Conservation (phyloP, 2,329 filamentous ascomycete genomes). For the Seiridium cupressi region DNA sequence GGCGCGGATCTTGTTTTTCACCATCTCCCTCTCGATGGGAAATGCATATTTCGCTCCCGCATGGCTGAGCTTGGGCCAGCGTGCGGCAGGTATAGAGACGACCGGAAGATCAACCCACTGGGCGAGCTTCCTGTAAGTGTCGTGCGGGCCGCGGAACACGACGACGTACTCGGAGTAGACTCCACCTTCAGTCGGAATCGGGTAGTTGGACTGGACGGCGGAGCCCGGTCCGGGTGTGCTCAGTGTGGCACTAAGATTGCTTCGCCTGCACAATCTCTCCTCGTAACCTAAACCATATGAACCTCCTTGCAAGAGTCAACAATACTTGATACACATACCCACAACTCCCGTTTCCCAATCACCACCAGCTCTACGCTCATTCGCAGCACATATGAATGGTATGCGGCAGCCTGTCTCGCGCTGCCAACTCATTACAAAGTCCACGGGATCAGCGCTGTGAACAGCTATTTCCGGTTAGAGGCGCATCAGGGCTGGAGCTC, state of each 20-base stretch:
- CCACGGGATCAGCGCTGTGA: conserved; percentile 56
- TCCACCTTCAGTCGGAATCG: conserved; percentile 67
- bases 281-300: conserved; percentile 58
- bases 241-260: conserved; percentile 69
- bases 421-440: conserved; percentile 60
- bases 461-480: conserved; percentile 35
- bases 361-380: conserved; percentile 74
- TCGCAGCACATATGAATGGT: conserved; percentile 70
- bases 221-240: conserved; percentile 56
- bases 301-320: not conserved
- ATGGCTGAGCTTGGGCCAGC: conserved; percentile 71
- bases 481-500: too few species aligned
- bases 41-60: conserved; percentile 70
- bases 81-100: conserved; percentile 70
- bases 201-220: conserved; percentile 57
- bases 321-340: conserved; percentile 23
- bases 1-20: conserved; percentile 69
- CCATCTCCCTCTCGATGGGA: conserved; percentile 66
- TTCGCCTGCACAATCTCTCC: conserved; percentile 72
- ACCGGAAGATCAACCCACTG: conserved; percentile 64
- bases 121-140: conserved; percentile 58
- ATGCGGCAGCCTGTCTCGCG: conserved; percentile 41
- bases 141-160: conserved; percentile 69
- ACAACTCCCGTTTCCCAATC: conserved; percentile 69
- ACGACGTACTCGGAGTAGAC: conserved; percentile 71